These are phyloP conservation scores for Colletotrichum shisoi DNA, from an alignment of 2,329 filamentous ascomycete genomes.

Conservation along the genomic window DNA sequence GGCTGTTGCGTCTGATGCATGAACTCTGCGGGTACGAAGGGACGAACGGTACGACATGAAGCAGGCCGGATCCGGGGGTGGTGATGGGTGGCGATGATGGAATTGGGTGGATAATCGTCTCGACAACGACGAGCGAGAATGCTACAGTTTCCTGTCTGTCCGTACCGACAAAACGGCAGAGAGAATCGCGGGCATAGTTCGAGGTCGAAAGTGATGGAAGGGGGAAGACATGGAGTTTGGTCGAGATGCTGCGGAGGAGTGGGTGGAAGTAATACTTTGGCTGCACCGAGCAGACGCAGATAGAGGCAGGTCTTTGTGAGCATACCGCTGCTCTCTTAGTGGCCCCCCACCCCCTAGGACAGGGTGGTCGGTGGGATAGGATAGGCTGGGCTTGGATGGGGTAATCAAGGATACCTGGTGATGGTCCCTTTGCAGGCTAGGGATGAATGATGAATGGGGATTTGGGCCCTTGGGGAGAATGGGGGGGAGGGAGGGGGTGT, in stretches of 20 bases:
- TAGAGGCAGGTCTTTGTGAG: slow-evolving; percentile 33
- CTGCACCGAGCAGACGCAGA: slow-evolving; percentile 35
- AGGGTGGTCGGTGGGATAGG: slow-evolving; percentile 25
- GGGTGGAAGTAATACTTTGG: slow-evolving; percentile 38
- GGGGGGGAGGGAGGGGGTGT: slow-evolving; percentile 24
- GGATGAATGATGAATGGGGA: slow-evolving; percentile 33
- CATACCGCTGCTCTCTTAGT: slow-evolving; percentile 33
- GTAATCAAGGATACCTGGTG: slow-evolving; percentile 33
- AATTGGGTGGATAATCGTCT: slow-evolving; percentile 18
- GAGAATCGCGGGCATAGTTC: slow-evolving; percentile 11
- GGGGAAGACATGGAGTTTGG: slow-evolving; percentile 10
- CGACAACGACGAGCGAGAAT: slow-evolving; percentile 8
- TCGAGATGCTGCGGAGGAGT: slow-evolving; percentile 32
- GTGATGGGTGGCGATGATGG: slow-evolving; percentile 5
- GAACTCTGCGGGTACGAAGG: slow-evolving; percentile 42
- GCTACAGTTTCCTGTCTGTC: slow-evolving; percentile 14
- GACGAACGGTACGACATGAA: slow-evolving; percentile 38
- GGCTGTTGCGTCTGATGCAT: slow-evolving; percentile 45
- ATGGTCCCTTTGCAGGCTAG: slow-evolving; percentile 31
- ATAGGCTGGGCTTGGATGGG: slow-evolving; percentile 34
- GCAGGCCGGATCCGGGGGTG: slow-evolving; percentile 17
- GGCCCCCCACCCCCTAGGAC: slow-evolving; percentile 2
- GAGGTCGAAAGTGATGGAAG: slow-evolving; percentile 23
- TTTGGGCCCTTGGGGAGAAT: slow-evolving; percentile 25
- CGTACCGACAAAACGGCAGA: slow-evolving; percentile 1